These are phyloP conservation scores for Auricularia heimuer DNA, from an alignment of 768 basidiomycete genomes.

Conservation along the genomic window DNA sequence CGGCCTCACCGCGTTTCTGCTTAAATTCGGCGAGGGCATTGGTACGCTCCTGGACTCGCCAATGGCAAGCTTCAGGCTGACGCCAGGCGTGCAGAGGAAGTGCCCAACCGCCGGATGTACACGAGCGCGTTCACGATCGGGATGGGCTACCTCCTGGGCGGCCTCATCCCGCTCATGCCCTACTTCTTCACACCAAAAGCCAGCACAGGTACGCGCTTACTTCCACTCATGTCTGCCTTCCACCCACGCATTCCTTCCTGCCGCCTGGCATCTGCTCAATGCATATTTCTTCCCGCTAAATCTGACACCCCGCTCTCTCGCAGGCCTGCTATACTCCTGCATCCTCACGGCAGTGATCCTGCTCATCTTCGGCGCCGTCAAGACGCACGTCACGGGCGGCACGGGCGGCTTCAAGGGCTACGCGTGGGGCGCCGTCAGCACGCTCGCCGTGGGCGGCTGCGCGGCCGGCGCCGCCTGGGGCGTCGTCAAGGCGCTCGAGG, in stretches of 20 bases:
- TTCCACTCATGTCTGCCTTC: too few species aligned
- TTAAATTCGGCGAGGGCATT: constrained; percentile 92
- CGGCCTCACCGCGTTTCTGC: constrained; percentile 85
- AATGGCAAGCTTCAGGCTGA: too few species aligned
- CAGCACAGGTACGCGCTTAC: constrained; percentile 27
- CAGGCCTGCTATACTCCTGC: constrained; percentile 63
- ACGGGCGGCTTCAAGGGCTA: constrained; percentile 38
- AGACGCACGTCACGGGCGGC: constrained; percentile 29
- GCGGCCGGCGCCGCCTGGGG: constrained; percentile 73
- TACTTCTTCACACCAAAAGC: constrained; percentile 83
- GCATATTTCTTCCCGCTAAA: neutral
- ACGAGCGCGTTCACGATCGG: constrained; percentile 92
- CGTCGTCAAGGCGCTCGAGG: constrained; percentile 44
- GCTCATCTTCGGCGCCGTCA: constrained; percentile 79
- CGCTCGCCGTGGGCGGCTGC: constrained; percentile 78
- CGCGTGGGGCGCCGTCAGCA: constrained; percentile 79
- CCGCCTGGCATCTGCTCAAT: neutral
- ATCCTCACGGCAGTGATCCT: constrained; percentile 78
- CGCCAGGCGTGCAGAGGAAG: constrained; percentile 53
- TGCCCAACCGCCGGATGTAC: constrained; percentile 76
- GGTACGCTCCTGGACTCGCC: constrained; percentile 35
- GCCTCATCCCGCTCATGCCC: constrained; percentile 83
- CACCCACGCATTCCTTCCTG: too few species aligned
- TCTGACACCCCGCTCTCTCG: neutral
- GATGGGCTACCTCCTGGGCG: constrained; percentile 86